Evolutionary conservation across 352 stramenopile genomes (phyloP).

Genomic region (Detonula confervacea): DNA sequence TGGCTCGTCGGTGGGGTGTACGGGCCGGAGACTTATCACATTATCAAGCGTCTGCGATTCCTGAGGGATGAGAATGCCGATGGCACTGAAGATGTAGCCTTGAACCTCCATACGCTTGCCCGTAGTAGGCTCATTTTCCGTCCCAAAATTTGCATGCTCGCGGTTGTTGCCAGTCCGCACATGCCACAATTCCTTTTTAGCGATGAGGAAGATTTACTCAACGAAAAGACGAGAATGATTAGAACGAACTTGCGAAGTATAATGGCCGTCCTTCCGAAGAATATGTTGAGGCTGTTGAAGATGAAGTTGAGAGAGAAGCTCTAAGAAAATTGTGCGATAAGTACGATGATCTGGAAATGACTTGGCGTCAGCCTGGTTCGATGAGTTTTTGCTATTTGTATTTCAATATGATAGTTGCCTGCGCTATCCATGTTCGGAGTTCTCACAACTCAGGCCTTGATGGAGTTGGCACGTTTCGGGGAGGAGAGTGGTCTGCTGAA

Average conservation of each 20-base stretch:
- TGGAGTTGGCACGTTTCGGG: neutral
- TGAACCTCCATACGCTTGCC: neutral
- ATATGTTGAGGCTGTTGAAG: slow-evolving; percentile 14
- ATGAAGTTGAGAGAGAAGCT: slow-evolving; percentile 1
- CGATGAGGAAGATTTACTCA: slow-evolving; percentile 23
- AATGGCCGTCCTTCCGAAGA: slow-evolving; percentile 16
- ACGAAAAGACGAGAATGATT: slow-evolving; percentile 4
- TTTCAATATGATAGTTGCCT: slow-evolving; percentile 30
- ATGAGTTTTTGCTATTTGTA: slow-evolving; percentile 35
- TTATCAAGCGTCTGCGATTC: neutral
- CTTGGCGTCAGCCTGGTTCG: slow-evolving; percentile 1
- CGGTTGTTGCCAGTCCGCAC: slow-evolving; percentile 5
- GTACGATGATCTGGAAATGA: slow-evolving; percentile 7
- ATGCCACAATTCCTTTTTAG: slow-evolving; percentile 18
- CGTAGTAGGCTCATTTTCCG: slow-evolving; percentile 10
- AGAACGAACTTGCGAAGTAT: slow-evolving; percentile 14
- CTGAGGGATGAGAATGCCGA: neutral
- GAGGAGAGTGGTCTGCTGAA: neutral
- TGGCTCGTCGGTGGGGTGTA: neutral
- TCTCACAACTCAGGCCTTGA: slow-evolving; percentile 16
- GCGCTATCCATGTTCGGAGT: neutral
- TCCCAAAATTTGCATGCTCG: neutral
- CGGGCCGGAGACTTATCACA: neutral
- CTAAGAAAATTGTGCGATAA: neutral
- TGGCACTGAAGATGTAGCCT: neutral